These are phyloP conservation scores for Fraxinus paxiana DNA, from an alignment of 305 asterid species.

Conservation along the genomic window DNA sequence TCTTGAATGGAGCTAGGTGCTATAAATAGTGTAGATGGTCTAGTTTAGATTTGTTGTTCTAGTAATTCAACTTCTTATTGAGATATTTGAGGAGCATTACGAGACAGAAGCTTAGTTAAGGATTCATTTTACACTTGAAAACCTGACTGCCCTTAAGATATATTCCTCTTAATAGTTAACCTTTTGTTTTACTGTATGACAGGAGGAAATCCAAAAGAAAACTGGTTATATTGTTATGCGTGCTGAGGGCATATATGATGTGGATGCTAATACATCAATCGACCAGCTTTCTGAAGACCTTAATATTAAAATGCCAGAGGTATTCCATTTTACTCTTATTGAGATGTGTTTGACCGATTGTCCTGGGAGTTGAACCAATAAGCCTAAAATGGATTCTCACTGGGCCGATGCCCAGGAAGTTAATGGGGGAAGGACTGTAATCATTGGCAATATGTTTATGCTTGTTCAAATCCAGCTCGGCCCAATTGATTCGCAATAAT, in stretches of 20 bases:
- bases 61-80: not conserved
- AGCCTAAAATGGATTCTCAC: not conserved
- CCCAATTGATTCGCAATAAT: not conserved
- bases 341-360: not conserved
- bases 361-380: not conserved
- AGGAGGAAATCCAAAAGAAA: constrained; percentile 98
- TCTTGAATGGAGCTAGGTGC: not conserved
- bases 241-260: constrained; percentile 89
- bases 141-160: not conserved
- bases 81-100: constrained; percentile 2
- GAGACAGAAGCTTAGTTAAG: not conserved
- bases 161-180: not conserved
- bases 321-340: constrained; percentile 25
- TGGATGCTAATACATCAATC: constrained; percentile 94
- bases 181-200: constrained; percentile 28
- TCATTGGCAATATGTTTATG: not conserved
- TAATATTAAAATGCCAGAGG: constrained; percentile 92
- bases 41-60: not conserved
- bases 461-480: not conserved
- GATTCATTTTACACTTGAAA: not conserved
- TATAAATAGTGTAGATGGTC: not conserved
- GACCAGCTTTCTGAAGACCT: constrained; percentile 98
- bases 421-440: not conserved
- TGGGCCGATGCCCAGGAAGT: not conserved
- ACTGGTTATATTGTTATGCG: constrained; percentile 97